Evolutionary conservation across 306 rosid species (phyloP).

Genomic region (Sicyos edulis): DNA sequence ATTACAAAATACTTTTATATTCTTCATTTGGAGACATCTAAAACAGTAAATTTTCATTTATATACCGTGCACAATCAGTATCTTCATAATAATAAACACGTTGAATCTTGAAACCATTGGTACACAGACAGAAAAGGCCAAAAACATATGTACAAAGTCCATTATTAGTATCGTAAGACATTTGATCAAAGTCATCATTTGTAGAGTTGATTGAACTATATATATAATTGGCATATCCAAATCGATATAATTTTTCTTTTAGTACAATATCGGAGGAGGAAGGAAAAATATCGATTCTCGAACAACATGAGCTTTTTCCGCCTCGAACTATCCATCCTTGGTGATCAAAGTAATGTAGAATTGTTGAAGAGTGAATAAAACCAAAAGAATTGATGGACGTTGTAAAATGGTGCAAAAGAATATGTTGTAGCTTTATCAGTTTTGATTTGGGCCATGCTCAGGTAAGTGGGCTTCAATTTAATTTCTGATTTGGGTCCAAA

Average conservation of each 20-base stretch:
- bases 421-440: constrained; percentile 58
- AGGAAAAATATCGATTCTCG: too few relatives aligned
- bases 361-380: constrained; percentile 17
- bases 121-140: neutral
- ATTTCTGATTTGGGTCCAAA: too few relatives aligned
- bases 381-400: constrained; percentile 16
- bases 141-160: neutral
- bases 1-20: too few relatives aligned
- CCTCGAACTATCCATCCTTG: constrained; percentile 95
- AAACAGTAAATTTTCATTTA: neutral
- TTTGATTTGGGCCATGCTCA: constrained; percentile 30
- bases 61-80: constrained; percentile 10
- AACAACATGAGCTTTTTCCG: constrained; percentile 94
- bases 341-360: constrained; percentile 21
- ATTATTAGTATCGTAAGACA: constrained; percentile 3
- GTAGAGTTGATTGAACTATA: neutral
- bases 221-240: neutral
- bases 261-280: too few relatives aligned
- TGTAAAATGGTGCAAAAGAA: neutral
- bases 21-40: too few relatives aligned
- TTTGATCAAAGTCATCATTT: neutral
- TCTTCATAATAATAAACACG: neutral
- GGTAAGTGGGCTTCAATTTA: too few relatives aligned
- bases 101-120: constrained; percentile 2
- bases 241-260: neutral